Evolutionary conservation across 192 early-diverging fungal genomes (phyloP), one percentile per base, ranked within the genome.

Genomic region (Backusella tuberculispora): DNA sequence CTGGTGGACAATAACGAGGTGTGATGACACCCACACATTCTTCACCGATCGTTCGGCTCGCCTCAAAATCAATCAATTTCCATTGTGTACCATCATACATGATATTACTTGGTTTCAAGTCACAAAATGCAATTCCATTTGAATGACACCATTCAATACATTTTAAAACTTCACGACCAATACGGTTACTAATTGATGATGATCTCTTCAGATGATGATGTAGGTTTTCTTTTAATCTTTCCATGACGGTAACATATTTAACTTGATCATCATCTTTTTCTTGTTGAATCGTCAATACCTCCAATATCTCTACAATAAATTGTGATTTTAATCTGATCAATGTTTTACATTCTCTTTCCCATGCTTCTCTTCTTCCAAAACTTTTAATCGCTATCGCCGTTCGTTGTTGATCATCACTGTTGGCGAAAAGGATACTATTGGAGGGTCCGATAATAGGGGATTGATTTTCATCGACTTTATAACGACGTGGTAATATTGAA

Each of bases 31-130:
- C 81, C 15, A 83, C 83, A 50, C 83, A 81, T 63, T 86, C 85
- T 29, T 86, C 83, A 4, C 71, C 76, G 26, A 82, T 84, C 14
- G 78, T 78, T 0, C 85, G 77, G 34, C 83, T 83, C 1, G 83
- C 83, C 29, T 86, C 85, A 60, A 86, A 79, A 43, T 86, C 85
- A 70, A 86, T 86, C 37, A 86, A 37, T 53, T 86, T 86, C 83
- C 85, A 86, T 5, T 73, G 74, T 24, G 78, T 69, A 26, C 70
- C 64, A 26, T 84, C 78, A 15, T 81, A 81, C 85, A 86, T 86
- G 38, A 86, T 76, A 56, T 86, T 86, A 37, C 83, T 83, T 8
- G 85, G 85, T n/a, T 86, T 86, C n/a, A 86, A 56, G 45, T 86
- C 85, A 74, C 85, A 86, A 37, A 84, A 86, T 5, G 83, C 85